These are phyloP conservation scores for Zygosaccharomyces pseudorouxii DNA, from an alignment of 805 yeast genomes.

Conservation along the genomic window DNA sequence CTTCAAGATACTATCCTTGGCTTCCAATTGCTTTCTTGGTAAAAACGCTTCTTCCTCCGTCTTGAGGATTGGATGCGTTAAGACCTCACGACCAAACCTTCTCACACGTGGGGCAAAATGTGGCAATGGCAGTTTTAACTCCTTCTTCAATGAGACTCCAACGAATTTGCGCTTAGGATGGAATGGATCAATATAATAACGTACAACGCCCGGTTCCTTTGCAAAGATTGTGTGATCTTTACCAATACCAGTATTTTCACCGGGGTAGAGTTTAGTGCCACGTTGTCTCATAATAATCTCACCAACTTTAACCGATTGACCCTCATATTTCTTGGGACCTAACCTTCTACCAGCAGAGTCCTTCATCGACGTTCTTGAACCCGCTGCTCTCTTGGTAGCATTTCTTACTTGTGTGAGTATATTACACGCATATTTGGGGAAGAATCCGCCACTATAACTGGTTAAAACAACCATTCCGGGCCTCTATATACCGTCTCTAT, in stretches of 20 bases:
- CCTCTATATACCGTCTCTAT: not conserved
- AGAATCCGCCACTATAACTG: constrained; percentile 6
- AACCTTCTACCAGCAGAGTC: constrained; percentile 93
- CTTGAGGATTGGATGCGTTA: constrained; percentile 41
- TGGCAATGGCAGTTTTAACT: constrained; percentile 69
- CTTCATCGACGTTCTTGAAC: constrained; percentile 88
- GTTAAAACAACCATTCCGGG: not conserved
- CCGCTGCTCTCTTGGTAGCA: constrained; percentile 91
- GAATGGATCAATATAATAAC: constrained; percentile 91
- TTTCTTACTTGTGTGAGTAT: constrained; percentile 54
- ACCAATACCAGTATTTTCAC: constrained; percentile 86
- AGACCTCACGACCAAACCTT: constrained; percentile 74
- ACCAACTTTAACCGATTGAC: constrained; percentile 67
- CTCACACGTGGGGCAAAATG: constrained; percentile 88
- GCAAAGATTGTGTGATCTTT: constrained; percentile 92
- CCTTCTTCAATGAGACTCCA: constrained; percentile 73
- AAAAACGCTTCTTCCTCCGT: constrained; percentile 54
- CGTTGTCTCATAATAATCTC: constrained; percentile 89
- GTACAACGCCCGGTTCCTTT: constrained; percentile 85
- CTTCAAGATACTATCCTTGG: constrained; percentile 47
- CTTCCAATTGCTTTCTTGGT: constrained; percentile 63
- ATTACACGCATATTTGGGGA: constrained; percentile 13
- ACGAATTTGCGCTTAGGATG: constrained; percentile 89
- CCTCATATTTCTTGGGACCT: constrained; percentile 86
- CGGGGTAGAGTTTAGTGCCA: constrained; percentile 93